Evolutionary conservation across 2,329 filamentous ascomycete species (phyloP), one percentile per base, ranked within the genome.

Genomic region (Aureobasidium zeae): DNA sequence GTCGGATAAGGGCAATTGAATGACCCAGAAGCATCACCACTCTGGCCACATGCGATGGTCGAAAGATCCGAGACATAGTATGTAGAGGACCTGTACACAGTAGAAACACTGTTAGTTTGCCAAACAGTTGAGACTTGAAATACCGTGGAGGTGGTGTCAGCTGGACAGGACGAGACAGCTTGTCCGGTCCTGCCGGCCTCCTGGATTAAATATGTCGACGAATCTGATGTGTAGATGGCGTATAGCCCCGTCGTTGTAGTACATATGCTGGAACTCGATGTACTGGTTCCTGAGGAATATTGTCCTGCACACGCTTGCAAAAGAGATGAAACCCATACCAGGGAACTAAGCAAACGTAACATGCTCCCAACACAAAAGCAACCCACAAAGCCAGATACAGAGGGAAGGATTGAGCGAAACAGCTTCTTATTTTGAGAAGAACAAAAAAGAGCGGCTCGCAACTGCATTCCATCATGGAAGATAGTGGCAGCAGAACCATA

Each of bases 61-160:
- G 39, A 43, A 8, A 33, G 30, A 12, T 43, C 28, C 6, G 39
- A 43, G 15, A 43, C 26, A n/a, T 43, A 43, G 16, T 33, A 43
- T 43, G 39, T 43, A 2, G 39, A 43, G 30, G 39, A 33, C 8
- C 39, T 43, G 17, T 43, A 43, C 29, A 43, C 39, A 28, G 39
- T 43, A 15, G 39, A 43, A 22, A 43, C 21, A 32, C 25, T 19
- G 36, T 39, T 41, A 41, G 37, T 41, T 13, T 32, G 37, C 37
- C 37, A 41, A 32, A 31, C 13, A 25, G 37, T 41, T 24, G 37
- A 41, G 13, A 24, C n/a, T 19, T 41, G 16, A 31, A 41, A 25
- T 25, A 41, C 37, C 37, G 37, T 41, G 8, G 36, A 39, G 22
- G 36, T 30, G 10, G 37, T 3, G 6, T 25, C 20, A 2, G 37